phyloP scores from a whole-genome alignment of 164 flowering plant genomes.

The Litsea cubeba region DNA sequence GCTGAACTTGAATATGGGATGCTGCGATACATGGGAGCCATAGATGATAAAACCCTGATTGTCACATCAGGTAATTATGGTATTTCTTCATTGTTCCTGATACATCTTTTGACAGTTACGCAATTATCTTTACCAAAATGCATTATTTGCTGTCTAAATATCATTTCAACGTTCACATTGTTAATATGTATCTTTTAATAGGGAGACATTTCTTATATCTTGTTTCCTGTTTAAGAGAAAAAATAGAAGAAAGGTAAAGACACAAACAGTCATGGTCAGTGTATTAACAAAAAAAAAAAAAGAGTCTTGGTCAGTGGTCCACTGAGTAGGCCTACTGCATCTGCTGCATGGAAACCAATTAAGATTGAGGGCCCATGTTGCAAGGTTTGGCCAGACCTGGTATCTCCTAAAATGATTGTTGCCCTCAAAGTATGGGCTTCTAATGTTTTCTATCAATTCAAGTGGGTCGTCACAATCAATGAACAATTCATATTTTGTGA shows the following conservation, averaged over 20 bases:
- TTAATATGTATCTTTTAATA: background rate
- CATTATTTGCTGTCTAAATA: background rate
- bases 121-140: background rate
- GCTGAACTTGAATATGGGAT: slow-evolving; percentile 95
- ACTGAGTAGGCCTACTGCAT: no score
- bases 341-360: no score
- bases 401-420: no score
- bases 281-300: no score
- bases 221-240: background rate
- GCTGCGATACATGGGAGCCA: slow-evolving; percentile 86
- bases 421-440: no score
- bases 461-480: no score
- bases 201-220: no score
- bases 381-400: no score
- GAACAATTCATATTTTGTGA: no score
- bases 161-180: background rate
- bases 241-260: background rate
- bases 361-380: no score
- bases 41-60: slow-evolving; percentile 71
- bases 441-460: no score
- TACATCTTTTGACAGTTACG: background rate
- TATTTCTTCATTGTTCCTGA: background rate
- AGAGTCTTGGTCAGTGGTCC: no score
- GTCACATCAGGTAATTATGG: slow-evolving; percentile 61
- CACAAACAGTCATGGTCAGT: background rate